phyloP scores from a whole-genome alignment of 73 alveolate genomes.

The Paramecium primaurelia region DNA sequence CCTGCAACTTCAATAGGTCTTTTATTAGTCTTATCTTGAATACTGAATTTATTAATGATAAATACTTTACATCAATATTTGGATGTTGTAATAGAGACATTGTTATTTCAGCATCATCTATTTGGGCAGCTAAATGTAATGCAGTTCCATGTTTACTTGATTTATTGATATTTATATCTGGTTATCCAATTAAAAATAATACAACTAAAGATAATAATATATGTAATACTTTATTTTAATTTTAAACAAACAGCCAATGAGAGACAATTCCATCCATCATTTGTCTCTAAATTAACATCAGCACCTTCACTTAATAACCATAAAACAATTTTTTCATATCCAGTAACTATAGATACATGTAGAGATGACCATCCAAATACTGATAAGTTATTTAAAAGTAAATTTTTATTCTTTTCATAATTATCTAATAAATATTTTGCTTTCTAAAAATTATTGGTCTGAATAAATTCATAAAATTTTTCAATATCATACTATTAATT shows the following conservation, averaged over 20 bases:
- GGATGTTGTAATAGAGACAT: background rate
- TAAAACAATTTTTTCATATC: background rate
- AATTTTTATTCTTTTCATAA: background rate
- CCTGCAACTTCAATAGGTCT: slow-evolving; percentile 20
- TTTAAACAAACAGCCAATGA: background rate
- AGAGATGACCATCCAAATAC: background rate
- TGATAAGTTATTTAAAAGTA: background rate
- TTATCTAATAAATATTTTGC: background rate
- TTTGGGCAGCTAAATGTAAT: slow-evolving; percentile 27
- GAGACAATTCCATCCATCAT: slow-evolving; percentile 39
- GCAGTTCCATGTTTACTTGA: slow-evolving; percentile 22
- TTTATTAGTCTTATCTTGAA: background rate
- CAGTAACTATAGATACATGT: background rate
- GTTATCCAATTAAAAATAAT: background rate
- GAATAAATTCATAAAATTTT: background rate
- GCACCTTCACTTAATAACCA: background rate
- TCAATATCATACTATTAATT: background rate
- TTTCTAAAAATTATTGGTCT: background rate
- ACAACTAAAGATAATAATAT: background rate
- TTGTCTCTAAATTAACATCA: background rate
- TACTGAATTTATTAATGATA: background rate
- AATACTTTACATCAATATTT: slow-evolving; percentile 18
- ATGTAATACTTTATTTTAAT: background rate
- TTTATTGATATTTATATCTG: slow-evolving; percentile 1
- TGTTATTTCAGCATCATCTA: background rate